A percentile compares a stretch with the other conserved stretches of the same genome.
phyloP scores from a whole-genome alignment of 306 rosid genomes.

The Spatholobus suberectus region DNA sequence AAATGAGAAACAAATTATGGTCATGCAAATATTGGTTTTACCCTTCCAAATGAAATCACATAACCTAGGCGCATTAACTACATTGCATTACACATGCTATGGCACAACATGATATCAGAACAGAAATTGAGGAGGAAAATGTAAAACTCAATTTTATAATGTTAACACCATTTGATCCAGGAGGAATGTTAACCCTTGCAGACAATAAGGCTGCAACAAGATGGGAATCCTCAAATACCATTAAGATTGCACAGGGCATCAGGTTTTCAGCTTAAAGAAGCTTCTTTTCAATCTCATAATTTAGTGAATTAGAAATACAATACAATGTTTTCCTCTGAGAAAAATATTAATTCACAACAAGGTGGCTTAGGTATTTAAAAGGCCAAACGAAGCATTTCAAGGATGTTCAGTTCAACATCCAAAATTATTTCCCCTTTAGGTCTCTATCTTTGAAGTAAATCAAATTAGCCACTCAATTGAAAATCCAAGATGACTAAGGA shows the following conservation, averaged over 20 bases:
- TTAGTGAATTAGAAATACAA: background rate
- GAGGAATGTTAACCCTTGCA: background rate
- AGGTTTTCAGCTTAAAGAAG: slow-evolving; percentile 7
- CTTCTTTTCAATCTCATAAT: background rate
- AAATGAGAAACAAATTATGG: background rate
- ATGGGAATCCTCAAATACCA: background rate
- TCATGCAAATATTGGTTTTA: background rate
- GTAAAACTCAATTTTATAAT: background rate
- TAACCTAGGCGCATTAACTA: background rate
- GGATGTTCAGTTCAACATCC: background rate
- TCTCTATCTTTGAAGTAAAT: background rate
- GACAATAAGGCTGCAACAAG: background rate
- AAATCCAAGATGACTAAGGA: background rate
- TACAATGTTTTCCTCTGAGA: background rate
- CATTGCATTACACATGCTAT: background rate
- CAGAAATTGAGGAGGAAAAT: background rate
- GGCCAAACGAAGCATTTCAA: background rate
- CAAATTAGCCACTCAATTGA: background rate
- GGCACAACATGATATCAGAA: background rate
- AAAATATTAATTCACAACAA: background rate
- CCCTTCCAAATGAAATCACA: background rate
- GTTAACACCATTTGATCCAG: background rate
- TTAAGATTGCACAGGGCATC: background rate
- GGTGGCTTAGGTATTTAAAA: background rate
- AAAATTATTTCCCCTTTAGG: background rate